phyloP scores from a whole-genome alignment of 768 basidiomycete genomes.

The Termitomyces sp. region DNA sequence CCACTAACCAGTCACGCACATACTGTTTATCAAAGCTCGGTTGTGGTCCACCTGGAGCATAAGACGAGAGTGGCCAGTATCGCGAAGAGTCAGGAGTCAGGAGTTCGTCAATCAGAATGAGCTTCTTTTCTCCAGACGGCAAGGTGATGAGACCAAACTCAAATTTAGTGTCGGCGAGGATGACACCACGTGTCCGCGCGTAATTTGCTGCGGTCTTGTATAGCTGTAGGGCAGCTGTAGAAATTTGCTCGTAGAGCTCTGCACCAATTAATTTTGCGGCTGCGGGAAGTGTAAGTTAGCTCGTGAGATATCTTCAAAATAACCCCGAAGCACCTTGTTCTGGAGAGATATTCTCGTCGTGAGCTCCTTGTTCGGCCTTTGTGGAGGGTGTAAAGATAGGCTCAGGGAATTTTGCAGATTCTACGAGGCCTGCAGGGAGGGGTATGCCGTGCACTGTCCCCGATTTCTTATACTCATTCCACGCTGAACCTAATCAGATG shows the following conservation, averaged over 20 bases:
- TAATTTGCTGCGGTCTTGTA: conserved; percentile 74
- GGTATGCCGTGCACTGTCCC: conserved; percentile 86
- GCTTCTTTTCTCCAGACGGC: conserved; percentile 25
- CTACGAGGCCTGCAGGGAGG: conserved; percentile 71
- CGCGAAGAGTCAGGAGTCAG: conserved; percentile 96
- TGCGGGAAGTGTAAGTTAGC: conserved; percentile 19
- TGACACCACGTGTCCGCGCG: conserved; percentile 72
- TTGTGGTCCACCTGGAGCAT: conserved; percentile 70
- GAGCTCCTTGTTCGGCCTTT: conserved; percentile 89
- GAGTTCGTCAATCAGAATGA: conserved; percentile 94
- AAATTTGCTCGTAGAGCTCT: conserved; percentile 56
- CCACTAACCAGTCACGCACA: conserved; percentile 82
- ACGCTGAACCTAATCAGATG: conserved; percentile 73
- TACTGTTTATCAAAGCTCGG: conserved; percentile 98
- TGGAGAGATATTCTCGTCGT: conserved; percentile 95
- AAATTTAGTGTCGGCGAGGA: conserved; percentile 98
- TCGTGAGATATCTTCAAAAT: conserved; percentile 1
- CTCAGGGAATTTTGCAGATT: conserved; percentile 75
- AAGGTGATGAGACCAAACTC: conserved; percentile 85
- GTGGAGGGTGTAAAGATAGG: conserved; percentile 96
- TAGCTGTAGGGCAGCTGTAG: conserved; percentile 53
- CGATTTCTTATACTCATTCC: conserved; percentile 86
- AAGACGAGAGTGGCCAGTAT: conserved; percentile 85
- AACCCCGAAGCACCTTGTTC: conserved; percentile 48
- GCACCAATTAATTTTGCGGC: conserved; percentile 64